A percentile compares a stretch with the other conserved stretches of the same genome.
Evolutionary conservation across 2,329 filamentous ascomycete species (phyloP).

Genomic region (Pseudogymnoascus sp.): DNA sequence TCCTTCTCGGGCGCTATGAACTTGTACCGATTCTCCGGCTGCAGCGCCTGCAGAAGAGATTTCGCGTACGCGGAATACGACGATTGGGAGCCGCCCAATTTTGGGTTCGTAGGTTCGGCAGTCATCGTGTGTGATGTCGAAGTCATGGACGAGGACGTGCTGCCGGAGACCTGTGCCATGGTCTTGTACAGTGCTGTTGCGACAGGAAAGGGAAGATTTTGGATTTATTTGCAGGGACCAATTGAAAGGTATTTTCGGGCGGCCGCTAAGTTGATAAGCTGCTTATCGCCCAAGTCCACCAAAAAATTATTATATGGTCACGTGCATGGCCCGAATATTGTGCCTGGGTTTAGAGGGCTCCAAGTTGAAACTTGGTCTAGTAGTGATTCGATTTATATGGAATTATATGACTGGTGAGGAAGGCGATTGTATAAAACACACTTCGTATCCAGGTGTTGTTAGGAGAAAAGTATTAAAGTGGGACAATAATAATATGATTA

Average conservation of each 20-base stretch:
- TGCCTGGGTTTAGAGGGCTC: neutral
- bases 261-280: slow-evolving; percentile 6
- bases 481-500: neutral
- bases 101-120: slow-evolving; percentile 34
- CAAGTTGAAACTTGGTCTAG: neutral
- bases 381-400: neutral
- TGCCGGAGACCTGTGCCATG: slow-evolving; percentile 22
- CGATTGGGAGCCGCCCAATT: slow-evolving; percentile 23
- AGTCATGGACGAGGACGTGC: slow-evolving; percentile 53
- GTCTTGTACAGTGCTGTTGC: slow-evolving; percentile 1
- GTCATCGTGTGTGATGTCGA: slow-evolving; percentile 60
- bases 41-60: slow-evolving; percentile 21
- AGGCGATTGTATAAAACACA: too few relatives aligned
- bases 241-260: slow-evolving; percentile 9
- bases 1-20: slow-evolving; percentile 69
- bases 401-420: neutral
- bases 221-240: slow-evolving; percentile 10
- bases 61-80: slow-evolving; percentile 31
- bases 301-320: neutral
- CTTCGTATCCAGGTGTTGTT: neutral
- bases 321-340: neutral
- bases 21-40: slow-evolving; percentile 27
- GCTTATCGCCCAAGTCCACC: neutral
- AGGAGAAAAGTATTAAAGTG: neutral
- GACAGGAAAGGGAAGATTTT: slow-evolving; percentile 5